Conservation (phyloP, 495 filamentous ascomycete genomes). For the Tuber borchii region DNA sequence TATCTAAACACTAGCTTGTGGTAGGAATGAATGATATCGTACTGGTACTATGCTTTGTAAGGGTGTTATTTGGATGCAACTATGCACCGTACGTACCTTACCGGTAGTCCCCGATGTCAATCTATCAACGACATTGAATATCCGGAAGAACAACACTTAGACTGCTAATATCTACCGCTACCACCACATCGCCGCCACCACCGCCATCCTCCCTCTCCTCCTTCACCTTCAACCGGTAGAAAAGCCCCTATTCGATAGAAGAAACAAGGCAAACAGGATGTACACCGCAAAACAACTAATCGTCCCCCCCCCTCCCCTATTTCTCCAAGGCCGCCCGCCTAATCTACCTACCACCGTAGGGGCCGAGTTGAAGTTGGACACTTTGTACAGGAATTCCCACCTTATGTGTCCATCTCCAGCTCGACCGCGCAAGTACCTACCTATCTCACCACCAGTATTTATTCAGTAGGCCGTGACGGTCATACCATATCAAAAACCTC, state of each 20-base stretch:
- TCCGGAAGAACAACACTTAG: not conserved
- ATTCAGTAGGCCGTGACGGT: too few relatives aligned
- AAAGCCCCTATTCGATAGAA: not conserved
- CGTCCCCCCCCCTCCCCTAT: too few relatives aligned
- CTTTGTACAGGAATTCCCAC: too few relatives aligned
- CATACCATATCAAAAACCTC: too few relatives aligned
- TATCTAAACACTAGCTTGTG: not conserved
- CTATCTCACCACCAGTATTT: too few relatives aligned
- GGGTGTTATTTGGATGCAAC: not conserved
- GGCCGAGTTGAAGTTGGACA: too few relatives aligned
- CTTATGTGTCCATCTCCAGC: too few relatives aligned
- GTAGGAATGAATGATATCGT: not conserved
- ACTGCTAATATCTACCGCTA: not conserved
- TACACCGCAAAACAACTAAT: not conserved
- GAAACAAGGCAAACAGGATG: not conserved
- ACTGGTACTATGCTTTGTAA: not conserved
- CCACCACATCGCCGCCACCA: not conserved
- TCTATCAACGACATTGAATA: not conserved
- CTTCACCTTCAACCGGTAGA: not conserved
- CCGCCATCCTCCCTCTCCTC: not conserved
- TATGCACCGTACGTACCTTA: not conserved
- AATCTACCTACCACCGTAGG: not conserved
- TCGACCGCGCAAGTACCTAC: too few relatives aligned
- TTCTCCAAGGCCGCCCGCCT: not conserved
- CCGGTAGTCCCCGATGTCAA: not conserved